Conservation (phyloP, 1,139 yeast species). For the Protomyces inundatus region DNA sequence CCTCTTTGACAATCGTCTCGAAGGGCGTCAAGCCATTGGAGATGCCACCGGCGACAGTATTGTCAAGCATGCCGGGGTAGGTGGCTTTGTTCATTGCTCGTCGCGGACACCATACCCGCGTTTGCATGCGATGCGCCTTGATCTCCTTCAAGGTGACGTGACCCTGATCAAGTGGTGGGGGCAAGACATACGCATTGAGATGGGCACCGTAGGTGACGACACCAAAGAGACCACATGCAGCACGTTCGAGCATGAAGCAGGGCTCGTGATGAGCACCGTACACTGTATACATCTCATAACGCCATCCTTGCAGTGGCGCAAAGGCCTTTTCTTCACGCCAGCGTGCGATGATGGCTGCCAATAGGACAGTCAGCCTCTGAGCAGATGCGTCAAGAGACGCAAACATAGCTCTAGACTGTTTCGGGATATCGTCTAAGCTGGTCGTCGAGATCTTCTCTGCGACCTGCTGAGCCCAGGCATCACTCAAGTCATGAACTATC, state of each 20-base stretch:
- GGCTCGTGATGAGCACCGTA: conserved; percentile 53
- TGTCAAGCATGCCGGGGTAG: conserved; percentile 85
- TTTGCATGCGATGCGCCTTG: conserved; percentile 33
- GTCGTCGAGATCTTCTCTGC: not conserved
- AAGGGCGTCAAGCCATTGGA: conserved; percentile 71
- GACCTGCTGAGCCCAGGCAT: not conserved
- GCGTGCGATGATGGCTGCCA: not conserved
- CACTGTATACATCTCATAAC: conserved; percentile 73
- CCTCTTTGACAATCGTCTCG: conserved; percentile 80
- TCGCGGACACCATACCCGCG: conserved; percentile 79
- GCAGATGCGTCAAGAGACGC: not conserved
- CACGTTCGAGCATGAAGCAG: conserved; percentile 69
- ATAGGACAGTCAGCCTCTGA: not conserved
- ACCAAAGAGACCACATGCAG: conserved; percentile 75
- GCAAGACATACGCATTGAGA: conserved; percentile 63
- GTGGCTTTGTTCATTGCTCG: conserved; percentile 74
- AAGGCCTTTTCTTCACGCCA: conserved; percentile 37
- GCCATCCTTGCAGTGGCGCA: conserved; percentile 65
- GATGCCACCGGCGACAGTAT: conserved; percentile 91
- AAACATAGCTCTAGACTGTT: not conserved
- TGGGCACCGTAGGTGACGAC: conserved; percentile 88
- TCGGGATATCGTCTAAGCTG: not conserved
- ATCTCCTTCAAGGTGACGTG: conserved; percentile 43
- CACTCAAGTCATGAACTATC: too few species aligned
- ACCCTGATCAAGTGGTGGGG: not conserved